Conservation (phyloP, 1,284 basidiomycete genomes). For the Ganoderma lingzhi region DNA sequence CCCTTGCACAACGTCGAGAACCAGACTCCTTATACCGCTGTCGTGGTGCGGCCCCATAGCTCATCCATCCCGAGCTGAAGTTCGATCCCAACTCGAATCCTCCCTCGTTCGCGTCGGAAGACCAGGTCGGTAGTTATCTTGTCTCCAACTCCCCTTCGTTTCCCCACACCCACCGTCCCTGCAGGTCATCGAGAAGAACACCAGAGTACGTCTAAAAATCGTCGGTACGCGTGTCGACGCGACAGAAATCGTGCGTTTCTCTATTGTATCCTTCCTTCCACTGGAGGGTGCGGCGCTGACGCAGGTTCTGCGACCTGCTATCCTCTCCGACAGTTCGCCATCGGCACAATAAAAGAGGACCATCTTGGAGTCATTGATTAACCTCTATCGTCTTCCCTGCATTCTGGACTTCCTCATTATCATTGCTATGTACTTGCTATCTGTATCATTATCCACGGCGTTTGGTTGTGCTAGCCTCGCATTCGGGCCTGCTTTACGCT, state of each 20-base stretch:
- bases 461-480: not conserved
- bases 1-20: not conserved
- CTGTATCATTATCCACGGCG: constrained; percentile 23
- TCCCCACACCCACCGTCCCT: constrained; percentile 11
- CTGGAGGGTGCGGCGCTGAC: constrained; percentile 1
- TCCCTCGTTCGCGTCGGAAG: constrained; percentile 89
- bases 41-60: constrained; percentile 51
- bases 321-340: constrained; percentile 73
- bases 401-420: constrained; percentile 4
- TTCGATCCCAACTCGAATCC: constrained; percentile 95
- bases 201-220: constrained; percentile 92
- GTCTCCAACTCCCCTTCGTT: constrained; percentile 12
- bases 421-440: constrained; percentile 30
- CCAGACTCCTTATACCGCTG: not conserved
- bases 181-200: constrained; percentile 93
- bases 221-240: constrained; percentile 98
- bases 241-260: constrained; percentile 87
- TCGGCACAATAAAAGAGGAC: constrained; percentile 95
- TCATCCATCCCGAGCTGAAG: constrained; percentile 92
- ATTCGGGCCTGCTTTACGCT: not conserved
- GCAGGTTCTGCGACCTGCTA: not conserved
- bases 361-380: constrained; percentile 87
- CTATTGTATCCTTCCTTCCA: not conserved
- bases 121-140: constrained; percentile 64
- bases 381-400: constrained; percentile 17